Evolutionary conservation across 2,329 filamentous ascomycete genomes (phyloP).

Genomic region (Colletotrichum graminicola): DNA sequence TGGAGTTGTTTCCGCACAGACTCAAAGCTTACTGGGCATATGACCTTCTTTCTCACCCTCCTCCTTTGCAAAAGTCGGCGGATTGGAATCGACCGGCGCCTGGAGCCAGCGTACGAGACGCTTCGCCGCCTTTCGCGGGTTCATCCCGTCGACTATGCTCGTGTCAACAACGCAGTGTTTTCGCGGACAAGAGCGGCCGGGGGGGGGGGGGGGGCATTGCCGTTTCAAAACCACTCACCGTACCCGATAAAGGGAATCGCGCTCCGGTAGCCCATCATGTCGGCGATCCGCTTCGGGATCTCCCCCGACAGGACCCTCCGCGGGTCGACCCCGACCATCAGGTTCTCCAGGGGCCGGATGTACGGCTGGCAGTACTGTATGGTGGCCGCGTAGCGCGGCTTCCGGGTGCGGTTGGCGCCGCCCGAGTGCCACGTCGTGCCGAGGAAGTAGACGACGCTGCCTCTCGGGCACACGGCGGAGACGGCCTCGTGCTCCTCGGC

Average conservation of each 20-base stretch:
- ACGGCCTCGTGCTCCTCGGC: constrained; percentile 47
- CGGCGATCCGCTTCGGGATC: constrained; percentile 45
- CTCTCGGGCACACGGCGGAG: constrained; percentile 51
- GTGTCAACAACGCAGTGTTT: background rate
- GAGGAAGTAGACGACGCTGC: constrained; percentile 52
- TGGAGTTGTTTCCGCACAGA: background rate
- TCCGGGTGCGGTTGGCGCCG: constrained; percentile 49
- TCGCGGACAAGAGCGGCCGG: background rate
- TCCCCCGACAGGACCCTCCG: constrained; percentile 26
- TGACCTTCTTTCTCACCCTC: constrained; percentile 8
- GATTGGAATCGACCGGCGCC: constrained; percentile 5
- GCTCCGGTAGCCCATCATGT: constrained; percentile 46
- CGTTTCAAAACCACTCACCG: constrained; percentile 20
- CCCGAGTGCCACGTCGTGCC: constrained; percentile 55
- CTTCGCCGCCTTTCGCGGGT: constrained; percentile 9
- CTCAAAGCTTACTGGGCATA: constrained; percentile 9
- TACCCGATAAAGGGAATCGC: constrained; percentile 45
- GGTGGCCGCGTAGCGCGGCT: constrained; percentile 52
- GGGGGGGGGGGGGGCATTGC: too few species aligned
- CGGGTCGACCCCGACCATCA: constrained; percentile 51
- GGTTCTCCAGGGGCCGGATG: constrained; percentile 53
- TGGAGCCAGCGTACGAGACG: constrained; percentile 19
- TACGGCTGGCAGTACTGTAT: constrained; percentile 57
- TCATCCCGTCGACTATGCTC: background rate
- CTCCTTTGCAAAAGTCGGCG: constrained; percentile 4